Percentiles rank a stretch among this genome's conserved stretches.
phyloP scores from a whole-genome alignment of 805 yeast species.

The Metschnikowia borealis region DNA sequence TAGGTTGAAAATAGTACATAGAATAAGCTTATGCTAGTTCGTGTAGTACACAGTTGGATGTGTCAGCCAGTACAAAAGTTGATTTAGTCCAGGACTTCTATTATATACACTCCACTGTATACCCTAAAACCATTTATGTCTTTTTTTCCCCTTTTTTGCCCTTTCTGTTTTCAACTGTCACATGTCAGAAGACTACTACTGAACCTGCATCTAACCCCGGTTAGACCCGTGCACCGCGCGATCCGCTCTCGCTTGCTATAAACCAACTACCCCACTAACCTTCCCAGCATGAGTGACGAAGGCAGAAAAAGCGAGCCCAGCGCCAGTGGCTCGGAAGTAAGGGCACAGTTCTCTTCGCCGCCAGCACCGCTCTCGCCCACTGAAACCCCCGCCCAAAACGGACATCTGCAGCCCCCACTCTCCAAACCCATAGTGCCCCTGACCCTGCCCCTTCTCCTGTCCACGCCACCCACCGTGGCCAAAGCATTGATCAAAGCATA shows the following conservation, averaged over 20 bases:
- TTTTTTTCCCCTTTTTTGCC: too few relatives aligned
- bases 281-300: constrained; percentile 12
- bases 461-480: constrained; percentile 89
- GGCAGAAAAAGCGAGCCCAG: constrained; percentile 11
- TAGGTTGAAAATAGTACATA: too few relatives aligned
- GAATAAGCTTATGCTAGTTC: too few relatives aligned
- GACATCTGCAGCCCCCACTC: not conserved
- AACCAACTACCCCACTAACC: not conserved
- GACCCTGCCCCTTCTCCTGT: constrained; percentile 77
- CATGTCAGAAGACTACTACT: too few relatives aligned
- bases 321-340: constrained; percentile 20
- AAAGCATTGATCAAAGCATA: constrained; percentile 78
- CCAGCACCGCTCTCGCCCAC: constrained; percentile 3
- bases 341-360: constrained; percentile 25
- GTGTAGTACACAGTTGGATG: too few relatives aligned
- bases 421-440: constrained; percentile 31
- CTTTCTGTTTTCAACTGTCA: too few relatives aligned
- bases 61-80: too few relatives aligned
- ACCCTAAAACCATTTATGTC: too few relatives aligned
- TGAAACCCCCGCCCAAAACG: constrained; percentile 1
- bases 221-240: not conserved
- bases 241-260: constrained; percentile 1
- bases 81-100: too few relatives aligned
- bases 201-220: too few relatives aligned
- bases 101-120: too few relatives aligned